Base-by-base conservation (phyloP, 306 rosid genomes). In the Vigna radiata region DNA sequence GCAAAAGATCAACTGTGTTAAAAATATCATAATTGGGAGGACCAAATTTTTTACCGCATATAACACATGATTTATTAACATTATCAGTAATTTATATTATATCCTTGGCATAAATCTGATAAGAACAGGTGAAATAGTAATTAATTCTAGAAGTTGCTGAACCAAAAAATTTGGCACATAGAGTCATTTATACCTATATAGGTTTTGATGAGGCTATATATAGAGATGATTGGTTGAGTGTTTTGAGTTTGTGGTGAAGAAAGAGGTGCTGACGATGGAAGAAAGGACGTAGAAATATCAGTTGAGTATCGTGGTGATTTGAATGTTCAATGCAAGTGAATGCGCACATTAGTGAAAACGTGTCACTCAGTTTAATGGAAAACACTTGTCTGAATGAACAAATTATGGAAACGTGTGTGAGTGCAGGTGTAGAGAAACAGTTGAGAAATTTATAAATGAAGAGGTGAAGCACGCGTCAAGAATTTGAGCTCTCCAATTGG, bases 281-380 rank as follows among this genome's bases (percentile, higher is more conserved):
- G 11, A 29, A 31, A 29, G 12, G 60, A 2, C 14, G 12, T 50
- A 50, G 21, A 1, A 50, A 31, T 19, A 71, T 71, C 23, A 18
- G 21, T 18, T 18, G 13, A 16, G 68, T 0, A 61, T 71, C 64
- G 23, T 0, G 8, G 6, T 33, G 68, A 62, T 72, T 72, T 72
- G 66, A 72, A 39, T 19, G 66, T 54, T 72, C 66, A 54, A 37
- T 72, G 77, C 53, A 72, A 36, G 77, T 71, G 76, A 46, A 18
- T 36, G 64, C 8, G 18, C 75, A 19, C 21, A 58, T 29, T 56
- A 17, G 19, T 36, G 11, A 39, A 39, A 39, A 2, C 11, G 44
- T 39, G 44, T 0, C 64, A 52, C 2, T 52, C 7, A 52, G 18
- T 4, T 3, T 0, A 3, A 36, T 18, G 2, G 17, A 25, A 2